Evolutionary conservation across 2,329 filamentous ascomycete species (phyloP).

Genomic region (Penicillium sp.): DNA sequence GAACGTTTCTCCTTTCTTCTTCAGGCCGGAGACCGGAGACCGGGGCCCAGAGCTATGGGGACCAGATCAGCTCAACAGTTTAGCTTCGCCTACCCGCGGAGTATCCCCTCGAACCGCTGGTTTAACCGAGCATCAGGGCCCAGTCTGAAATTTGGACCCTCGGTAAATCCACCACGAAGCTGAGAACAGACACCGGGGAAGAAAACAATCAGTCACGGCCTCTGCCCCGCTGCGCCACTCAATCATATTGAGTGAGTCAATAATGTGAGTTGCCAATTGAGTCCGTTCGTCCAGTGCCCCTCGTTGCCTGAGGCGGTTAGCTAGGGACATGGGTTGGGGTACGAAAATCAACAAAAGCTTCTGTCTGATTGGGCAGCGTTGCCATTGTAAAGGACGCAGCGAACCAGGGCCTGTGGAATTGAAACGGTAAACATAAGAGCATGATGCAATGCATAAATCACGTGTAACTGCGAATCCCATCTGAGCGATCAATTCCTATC

Average conservation of each 20-base stretch:
- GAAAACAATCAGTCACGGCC: too few species aligned
- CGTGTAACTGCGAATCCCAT: too few species aligned
- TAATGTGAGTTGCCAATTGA: too few species aligned
- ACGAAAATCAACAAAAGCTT: background rate
- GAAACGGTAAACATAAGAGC: background rate
- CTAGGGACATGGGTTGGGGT: background rate
- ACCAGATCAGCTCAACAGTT: background rate
- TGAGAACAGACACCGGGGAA: too few species aligned
- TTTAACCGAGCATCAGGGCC: background rate
- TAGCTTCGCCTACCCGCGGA: background rate
- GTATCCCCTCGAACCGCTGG: too few species aligned
- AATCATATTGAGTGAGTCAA: too few species aligned
- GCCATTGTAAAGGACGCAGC: background rate
- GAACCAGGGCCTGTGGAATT: background rate
- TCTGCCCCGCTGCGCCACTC: background rate
- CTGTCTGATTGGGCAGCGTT: background rate
- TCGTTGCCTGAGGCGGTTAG: background rate
- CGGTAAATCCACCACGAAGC: background rate
- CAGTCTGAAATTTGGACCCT: background rate
- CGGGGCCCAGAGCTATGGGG: background rate
- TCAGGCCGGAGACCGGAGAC: background rate
- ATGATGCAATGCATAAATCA: background rate
- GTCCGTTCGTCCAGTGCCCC: background rate
- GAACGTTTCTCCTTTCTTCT: too few species aligned
- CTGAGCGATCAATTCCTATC: background rate